Evolutionary conservation across 1,284 basidiomycete genomes (phyloP).

Genomic region (Microbotryum intermedium): DNA sequence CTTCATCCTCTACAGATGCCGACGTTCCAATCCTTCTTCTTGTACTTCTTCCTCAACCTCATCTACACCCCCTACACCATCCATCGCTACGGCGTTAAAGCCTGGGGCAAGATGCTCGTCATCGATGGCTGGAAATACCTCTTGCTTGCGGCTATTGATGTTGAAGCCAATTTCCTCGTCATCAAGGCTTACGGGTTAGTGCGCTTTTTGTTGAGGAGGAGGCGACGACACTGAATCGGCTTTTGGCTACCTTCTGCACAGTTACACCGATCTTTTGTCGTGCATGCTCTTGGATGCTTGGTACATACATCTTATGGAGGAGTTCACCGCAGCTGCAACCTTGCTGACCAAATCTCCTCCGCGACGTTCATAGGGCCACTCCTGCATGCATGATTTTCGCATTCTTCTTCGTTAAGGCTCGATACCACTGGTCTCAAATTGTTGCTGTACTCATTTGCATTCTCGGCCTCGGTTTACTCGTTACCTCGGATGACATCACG

Average conservation of each 20-base stretch:
- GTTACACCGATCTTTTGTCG: slow-evolving; percentile 74
- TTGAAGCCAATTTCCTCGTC: slow-evolving; percentile 63
- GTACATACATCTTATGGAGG: not conserved
- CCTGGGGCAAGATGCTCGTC: slow-evolving; percentile 61
- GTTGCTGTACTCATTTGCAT: slow-evolving; percentile 62
- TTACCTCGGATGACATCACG: slow-evolving; percentile 32
- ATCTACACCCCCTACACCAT: slow-evolving; percentile 79
- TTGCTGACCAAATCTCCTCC: slow-evolving; percentile 33
- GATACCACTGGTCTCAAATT: slow-evolving; percentile 71
- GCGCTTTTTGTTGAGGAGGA: not conserved
- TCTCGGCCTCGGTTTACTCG: slow-evolving; percentile 56
- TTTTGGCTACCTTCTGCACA: slow-evolving; percentile 42
- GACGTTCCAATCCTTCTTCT: slow-evolving; percentile 69
- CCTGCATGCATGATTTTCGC: slow-evolving; percentile 72
- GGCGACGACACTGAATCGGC: slow-evolving; percentile 36
- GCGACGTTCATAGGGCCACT: slow-evolving; percentile 47
- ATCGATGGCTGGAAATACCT: slow-evolving; percentile 78
- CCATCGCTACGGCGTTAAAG: slow-evolving; percentile 66
- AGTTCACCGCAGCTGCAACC: too few species aligned
- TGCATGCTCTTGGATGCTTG: slow-evolving; percentile 78
- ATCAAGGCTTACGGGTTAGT: slow-evolving; percentile 49
- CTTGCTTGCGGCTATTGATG: slow-evolving; percentile 52
- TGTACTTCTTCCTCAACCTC: slow-evolving; percentile 67
- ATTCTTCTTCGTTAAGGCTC: slow-evolving; percentile 68
- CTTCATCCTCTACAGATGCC: slow-evolving; percentile 43